Evolutionary conservation across 108 stramenopile species (phyloP).

Genomic region (Licmophora abbreviata): DNA sequence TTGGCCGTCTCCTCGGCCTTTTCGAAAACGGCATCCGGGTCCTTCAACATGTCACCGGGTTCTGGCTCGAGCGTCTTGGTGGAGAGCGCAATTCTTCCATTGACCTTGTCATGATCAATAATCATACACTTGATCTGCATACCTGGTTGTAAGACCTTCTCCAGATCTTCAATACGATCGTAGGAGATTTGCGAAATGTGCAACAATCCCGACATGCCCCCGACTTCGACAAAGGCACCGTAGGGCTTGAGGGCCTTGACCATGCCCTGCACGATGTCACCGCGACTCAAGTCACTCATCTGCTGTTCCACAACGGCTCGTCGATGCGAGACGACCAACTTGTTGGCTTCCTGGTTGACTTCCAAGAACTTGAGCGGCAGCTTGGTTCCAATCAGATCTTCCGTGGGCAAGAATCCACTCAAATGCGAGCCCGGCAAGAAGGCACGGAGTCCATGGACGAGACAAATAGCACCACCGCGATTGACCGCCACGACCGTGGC

Average conservation of each 20-base stretch:
- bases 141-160: conserved; percentile 82
- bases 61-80: conserved; percentile 97
- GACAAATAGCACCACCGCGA: conserved; percentile 93
- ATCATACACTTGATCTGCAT: conserved; percentile 96
- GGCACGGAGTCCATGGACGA: conserved; percentile 87
- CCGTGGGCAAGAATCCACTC: conserved; percentile 77
- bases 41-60: conserved; percentile 94
- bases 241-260: conserved; percentile 97
- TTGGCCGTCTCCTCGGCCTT: conserved; percentile 85
- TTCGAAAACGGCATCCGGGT: conserved; percentile 79
- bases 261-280: conserved; percentile 85
- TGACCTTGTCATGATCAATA: conserved; percentile 95
- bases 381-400: conserved; percentile 78
- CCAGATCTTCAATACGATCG: conserved; percentile 92
- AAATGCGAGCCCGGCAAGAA: conserved; percentile 95
- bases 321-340: conserved; percentile 92
- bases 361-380: conserved; percentile 90
- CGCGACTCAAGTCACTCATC: conserved; percentile 88
- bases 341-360: conserved; percentile 88
- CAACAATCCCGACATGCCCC: conserved; percentile 93
- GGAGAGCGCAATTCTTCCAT: conserved; percentile 89
- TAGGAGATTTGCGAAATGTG: conserved; percentile 98
- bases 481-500: conserved; percentile 87
- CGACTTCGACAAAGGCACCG: conserved; percentile 96
- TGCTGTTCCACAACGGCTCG: conserved; percentile 88